Conservation (phyloP, 2,329 filamentous ascomycete genomes). For the Coniella lustricola region DNA sequence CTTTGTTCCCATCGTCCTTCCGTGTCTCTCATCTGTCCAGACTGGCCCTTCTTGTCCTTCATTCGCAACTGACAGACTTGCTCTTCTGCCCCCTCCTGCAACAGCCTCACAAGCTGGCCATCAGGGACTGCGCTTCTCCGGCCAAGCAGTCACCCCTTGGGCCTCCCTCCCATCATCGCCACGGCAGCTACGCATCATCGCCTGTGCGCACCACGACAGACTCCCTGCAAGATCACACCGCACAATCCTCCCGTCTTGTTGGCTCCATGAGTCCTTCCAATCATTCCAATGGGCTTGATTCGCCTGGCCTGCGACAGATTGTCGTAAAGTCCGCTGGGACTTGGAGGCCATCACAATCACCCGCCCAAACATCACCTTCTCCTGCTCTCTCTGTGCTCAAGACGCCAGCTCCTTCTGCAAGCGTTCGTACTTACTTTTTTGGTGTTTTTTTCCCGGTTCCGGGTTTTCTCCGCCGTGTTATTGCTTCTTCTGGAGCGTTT, state of each 20-base stretch:
- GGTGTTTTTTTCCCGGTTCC: no score
- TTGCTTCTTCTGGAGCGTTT: no score
- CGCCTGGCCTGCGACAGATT: slow-evolving; percentile 40
- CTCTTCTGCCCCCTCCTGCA: slow-evolving; percentile 15
- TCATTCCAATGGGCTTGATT: slow-evolving; percentile 36
- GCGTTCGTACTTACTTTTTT: slow-evolving; percentile 24
- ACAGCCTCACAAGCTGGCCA: slow-evolving; percentile 40
- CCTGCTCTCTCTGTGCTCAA: slow-evolving; percentile 34
- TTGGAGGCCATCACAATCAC: slow-evolving; percentile 33
- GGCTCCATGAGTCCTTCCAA: slow-evolving; percentile 38
- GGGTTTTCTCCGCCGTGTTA: no score
- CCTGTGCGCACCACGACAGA: slow-evolving; percentile 35
- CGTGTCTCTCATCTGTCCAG: slow-evolving; percentile 2
- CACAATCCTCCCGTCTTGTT: slow-evolving; percentile 34
- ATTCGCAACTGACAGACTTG: slow-evolving; percentile 14
- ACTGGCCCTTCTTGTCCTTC: slow-evolving; percentile 5
- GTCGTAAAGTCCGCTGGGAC: slow-evolving; percentile 31
- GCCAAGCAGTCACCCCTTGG: slow-evolving; percentile 31
- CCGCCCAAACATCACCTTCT: slow-evolving; percentile 25
- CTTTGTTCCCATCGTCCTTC: no score
- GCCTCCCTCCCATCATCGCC: slow-evolving; percentile 39
- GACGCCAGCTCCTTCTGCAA: slow-evolving; percentile 29
- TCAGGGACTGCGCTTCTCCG: slow-evolving; percentile 36
- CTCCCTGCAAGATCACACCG: slow-evolving; percentile 42
- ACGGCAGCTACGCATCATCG: slow-evolving; percentile 43